Conservation (phyloP, 441 rosid species). For the Erodium trifolium region DNA sequence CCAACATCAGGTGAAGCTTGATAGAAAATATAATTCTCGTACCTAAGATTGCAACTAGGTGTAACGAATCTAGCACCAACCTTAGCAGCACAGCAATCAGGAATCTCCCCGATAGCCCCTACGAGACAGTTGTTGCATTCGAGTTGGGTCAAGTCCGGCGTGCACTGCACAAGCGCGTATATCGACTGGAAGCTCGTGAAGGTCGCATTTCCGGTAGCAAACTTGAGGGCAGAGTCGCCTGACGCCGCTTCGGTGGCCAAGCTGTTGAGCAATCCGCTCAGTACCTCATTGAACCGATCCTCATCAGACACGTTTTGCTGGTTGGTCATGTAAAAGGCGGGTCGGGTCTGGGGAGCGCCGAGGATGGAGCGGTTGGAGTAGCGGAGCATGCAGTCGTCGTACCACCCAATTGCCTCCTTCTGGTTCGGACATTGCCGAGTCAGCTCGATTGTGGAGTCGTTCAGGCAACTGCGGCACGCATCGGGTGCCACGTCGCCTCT, state of each 20-base stretch:
- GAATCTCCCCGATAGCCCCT: slow-evolving; percentile 12
- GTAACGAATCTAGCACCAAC: slow-evolving; percentile 27
- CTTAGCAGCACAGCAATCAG: slow-evolving; percentile 15
- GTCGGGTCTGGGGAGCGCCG: background rate
- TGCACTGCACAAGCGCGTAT: slow-evolving; percentile 35
- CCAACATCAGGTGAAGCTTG: slow-evolving; percentile 9
- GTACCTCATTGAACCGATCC: slow-evolving; percentile 18
- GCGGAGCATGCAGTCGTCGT: slow-evolving; percentile 26
- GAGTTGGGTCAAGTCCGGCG: slow-evolving; percentile 34
- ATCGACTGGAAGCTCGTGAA: slow-evolving; percentile 12
- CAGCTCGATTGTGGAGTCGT: slow-evolving; percentile 25
- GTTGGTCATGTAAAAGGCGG: background rate
- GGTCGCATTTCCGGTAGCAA: slow-evolving; percentile 22
- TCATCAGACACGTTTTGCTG: background rate
- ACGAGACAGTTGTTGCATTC: slow-evolving; percentile 28
- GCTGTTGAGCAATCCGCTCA: slow-evolving; percentile 15
- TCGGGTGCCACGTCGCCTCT: slow-evolving; percentile 37
- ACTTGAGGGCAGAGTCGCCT: slow-evolving; percentile 28
- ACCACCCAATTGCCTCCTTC: slow-evolving; percentile 36
- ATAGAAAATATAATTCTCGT: slow-evolving; percentile 24
- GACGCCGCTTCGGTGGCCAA: slow-evolving; percentile 25
- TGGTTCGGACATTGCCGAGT: slow-evolving; percentile 32
- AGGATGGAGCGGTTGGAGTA: slow-evolving; percentile 14
- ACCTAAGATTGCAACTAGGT: slow-evolving; percentile 41
- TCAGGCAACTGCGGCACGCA: slow-evolving; percentile 35